Evolutionary conservation across 768 basidiomycete genomes (phyloP), one percentile per base, ranked within the genome.

Genomic region (Obba rivulosa): DNA sequence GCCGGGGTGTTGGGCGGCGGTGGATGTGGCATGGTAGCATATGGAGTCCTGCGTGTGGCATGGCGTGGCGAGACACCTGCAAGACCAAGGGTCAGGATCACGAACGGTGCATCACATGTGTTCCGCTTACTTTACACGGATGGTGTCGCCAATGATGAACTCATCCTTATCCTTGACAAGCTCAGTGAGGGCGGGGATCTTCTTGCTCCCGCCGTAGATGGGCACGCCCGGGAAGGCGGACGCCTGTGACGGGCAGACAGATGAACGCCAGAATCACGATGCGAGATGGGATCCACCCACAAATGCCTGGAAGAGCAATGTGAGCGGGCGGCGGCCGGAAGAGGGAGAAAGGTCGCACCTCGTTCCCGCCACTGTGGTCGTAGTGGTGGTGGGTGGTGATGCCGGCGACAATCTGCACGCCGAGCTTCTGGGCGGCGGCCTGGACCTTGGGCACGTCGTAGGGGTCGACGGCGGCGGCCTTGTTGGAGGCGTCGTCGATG

Each of bases 41-140:
- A 95, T 94, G 14, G 94, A 96, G 67, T 97, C 95, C 62, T 89
- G 88, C 3, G 95, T 98, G 65, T 97, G 95, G 67, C 92, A 94
- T 1, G 92, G 90, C 1, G 90, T 93, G 21, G 88, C 84, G 20
- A 92, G 69, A 66, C 87, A 90, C 64, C 89, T 88, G 51, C 13
- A 20, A 25, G n/a, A 35, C 34, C 23, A 37, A 42, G 25, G 28
- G 23, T 46, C 40, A 41, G 48, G 49, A 37, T 57, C 46, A 9
- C 18, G 35, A 2, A 28, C 14, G 3, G 28, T 7, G 31, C 39
- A 42, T 20, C 8, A 58, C 37, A 20, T 34, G 22, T 38, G 41
- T 52, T 31, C 39, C 34, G 28, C 28, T 21, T 34, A 83, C 84
- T 68, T 81, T 68, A 90, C 72, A 39, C 66, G 71, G 48, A 87